Conservation (phyloP, 2,329 filamentous ascomycete genomes). For the Aspergillus nomiae region DNA sequence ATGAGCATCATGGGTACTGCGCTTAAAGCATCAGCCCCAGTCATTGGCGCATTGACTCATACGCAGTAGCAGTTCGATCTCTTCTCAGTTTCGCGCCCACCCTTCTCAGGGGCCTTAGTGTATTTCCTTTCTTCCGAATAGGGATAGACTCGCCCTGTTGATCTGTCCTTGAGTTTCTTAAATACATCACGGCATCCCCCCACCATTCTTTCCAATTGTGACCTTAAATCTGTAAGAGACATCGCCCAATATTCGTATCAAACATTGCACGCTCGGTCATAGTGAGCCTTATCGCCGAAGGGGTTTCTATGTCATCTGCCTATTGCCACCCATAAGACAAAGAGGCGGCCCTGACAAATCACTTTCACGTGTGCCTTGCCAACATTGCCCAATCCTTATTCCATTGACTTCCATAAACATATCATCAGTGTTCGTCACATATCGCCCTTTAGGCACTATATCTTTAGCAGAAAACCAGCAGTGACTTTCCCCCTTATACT, state of each 20-base stretch:
- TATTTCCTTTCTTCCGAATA: not conserved
- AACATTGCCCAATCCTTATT: conserved; percentile 19
- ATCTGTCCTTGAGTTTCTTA: not conserved
- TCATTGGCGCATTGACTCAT: conserved; percentile 28
- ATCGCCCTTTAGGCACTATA: conserved; percentile 2
- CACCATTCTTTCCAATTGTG: not conserved
- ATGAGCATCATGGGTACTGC: conserved; percentile 20
- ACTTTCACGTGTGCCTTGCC: conserved; percentile 26
- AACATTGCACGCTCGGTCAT: conserved; percentile 2
- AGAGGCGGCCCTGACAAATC: conserved; percentile 29
- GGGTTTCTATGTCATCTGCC: conserved; percentile 17
- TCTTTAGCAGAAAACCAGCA: not conserved
- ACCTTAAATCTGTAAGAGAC: not conserved
- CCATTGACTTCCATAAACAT: conserved; percentile 26
- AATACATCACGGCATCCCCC: conserved; percentile 1
- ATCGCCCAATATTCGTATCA: not conserved
- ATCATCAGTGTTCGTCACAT: conserved; percentile 10
- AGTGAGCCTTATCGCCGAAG: conserved; percentile 25
- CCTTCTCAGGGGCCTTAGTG: conserved; percentile 1
- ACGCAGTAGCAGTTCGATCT: conserved; percentile 5
- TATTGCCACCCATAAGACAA: conserved; percentile 27
- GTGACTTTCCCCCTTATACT: not conserved
- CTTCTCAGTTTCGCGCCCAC: conserved; percentile 4
- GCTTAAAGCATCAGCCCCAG: conserved; percentile 18
- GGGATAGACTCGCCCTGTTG: not conserved